Conservation (phyloP, 2,329 filamentous ascomycete genomes). For the Cladophialophora yegresii region DNA sequence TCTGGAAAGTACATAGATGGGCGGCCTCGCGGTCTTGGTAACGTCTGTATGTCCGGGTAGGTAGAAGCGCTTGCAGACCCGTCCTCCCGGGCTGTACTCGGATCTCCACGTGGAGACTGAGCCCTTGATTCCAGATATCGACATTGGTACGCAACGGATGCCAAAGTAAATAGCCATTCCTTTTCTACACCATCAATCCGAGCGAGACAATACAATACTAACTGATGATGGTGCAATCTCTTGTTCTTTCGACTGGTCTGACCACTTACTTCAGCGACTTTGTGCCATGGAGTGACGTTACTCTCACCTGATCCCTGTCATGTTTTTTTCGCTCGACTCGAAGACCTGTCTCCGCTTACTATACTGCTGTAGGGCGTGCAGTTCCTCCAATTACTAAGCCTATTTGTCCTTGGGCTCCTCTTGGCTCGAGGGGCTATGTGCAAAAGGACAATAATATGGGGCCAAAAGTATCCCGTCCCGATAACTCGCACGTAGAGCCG, state of each 20-base stretch:
- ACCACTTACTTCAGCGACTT: neutral
- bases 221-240: neutral
- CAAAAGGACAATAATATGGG: slow-evolving; percentile 13
- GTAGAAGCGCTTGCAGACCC: slow-evolving; percentile 5
- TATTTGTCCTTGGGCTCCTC: neutral
- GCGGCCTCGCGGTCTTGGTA: too few species aligned
- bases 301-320: too few species aligned
- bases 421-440: neutral
- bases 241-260: neutral
- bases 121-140: neutral
- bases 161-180: neutral
- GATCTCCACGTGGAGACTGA: slow-evolving; percentile 8
- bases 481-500: slow-evolving; percentile 4
- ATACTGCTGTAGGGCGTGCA: neutral
- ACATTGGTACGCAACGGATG: neutral
- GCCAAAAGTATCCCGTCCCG: slow-evolving; percentile 3
- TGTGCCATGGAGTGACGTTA: neutral
- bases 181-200: slow-evolving; percentile 2
- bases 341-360: neutral
- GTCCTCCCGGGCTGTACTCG: slow-evolving; percentile 6
- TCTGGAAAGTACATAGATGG: neutral
- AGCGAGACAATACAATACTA: neutral
- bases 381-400: slow-evolving; percentile 1
- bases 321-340: neutral
- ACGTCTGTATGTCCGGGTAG: too few species aligned